These are phyloP conservation scores for Boletus mariae DNA, from an alignment of 1,284 basidiomycete species.

Conservation along the genomic window DNA sequence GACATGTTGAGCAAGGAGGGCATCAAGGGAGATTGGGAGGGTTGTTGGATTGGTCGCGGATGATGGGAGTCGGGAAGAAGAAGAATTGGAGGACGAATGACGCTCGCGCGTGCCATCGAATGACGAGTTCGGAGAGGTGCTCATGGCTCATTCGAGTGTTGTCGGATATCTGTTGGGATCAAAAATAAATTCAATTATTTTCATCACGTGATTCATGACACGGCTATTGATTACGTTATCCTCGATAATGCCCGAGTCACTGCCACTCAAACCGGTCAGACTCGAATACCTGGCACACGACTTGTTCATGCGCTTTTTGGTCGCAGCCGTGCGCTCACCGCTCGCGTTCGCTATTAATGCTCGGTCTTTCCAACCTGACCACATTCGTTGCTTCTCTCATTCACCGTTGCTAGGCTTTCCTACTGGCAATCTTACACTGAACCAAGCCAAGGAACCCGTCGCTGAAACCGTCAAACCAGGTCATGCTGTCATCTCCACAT, in stretches of 20 bases:
- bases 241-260: background rate
- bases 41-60: constrained; percentile 30
- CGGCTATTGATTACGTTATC: background rate
- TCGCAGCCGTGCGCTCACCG: background rate
- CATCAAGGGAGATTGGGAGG: constrained; percentile 49
- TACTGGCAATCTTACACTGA: constrained; percentile 5
- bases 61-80: constrained; percentile 19
- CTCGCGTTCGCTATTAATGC: background rate
- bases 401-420: constrained; percentile 5
- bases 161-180: background rate
- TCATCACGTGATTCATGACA: background rate
- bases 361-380: background rate
- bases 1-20: constrained; percentile 53
- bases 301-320: background rate
- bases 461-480: constrained; percentile 43
- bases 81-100: constrained; percentile 24
- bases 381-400: constrained; percentile 17
- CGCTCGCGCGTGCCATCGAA: constrained; percentile 26
- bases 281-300: background rate
- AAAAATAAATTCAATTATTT: constrained; percentile 2
- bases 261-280: too few species aligned
- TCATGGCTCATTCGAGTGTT: constrained; percentile 13
- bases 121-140: constrained; percentile 10
- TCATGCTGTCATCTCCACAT: constrained; percentile 91
- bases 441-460: constrained; percentile 3